Evolutionary conservation across 768 basidiomycete genomes (phyloP).

Genomic region (Trametes elegans): DNA sequence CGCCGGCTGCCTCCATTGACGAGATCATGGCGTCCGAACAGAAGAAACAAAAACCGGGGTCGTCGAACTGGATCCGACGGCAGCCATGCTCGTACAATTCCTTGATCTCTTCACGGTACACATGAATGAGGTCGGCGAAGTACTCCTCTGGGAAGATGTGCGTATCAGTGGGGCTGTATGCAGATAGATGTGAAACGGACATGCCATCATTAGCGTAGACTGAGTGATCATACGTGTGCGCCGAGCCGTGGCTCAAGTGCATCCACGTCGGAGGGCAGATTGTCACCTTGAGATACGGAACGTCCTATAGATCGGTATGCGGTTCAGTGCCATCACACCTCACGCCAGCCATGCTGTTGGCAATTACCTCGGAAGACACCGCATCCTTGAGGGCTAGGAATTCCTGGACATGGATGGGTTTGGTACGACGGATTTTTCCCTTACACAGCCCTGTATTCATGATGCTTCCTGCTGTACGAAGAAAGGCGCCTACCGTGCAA

Average conservation of each 20-base stretch:
- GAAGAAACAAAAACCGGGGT: constrained; percentile 54
- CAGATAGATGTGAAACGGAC: constrained; percentile 10
- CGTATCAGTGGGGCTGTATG: neutral
- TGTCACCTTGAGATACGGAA: constrained; percentile 65
- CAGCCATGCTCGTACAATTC: constrained; percentile 44
- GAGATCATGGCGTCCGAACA: constrained; percentile 53
- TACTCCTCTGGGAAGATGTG: constrained; percentile 33
- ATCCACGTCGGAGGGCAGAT: constrained; percentile 70
- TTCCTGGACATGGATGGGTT: constrained; percentile 57
- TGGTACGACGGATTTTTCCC: constrained; percentile 60
- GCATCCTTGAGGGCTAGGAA: constrained; percentile 58
- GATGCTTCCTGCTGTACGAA: neutral
- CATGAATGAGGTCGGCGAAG: constrained; percentile 46
- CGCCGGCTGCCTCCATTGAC: constrained; percentile 55
- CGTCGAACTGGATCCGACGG: constrained; percentile 44
- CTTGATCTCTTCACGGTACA: constrained; percentile 44
- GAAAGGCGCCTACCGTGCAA: constrained; percentile 19
- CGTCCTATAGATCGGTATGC: constrained; percentile 55
- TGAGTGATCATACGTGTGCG: constrained; percentile 52
- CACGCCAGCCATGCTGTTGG: too few species aligned
- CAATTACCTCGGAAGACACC: constrained; percentile 50
- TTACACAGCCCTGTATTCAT: constrained; percentile 29
- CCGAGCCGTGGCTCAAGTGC: constrained; percentile 61
- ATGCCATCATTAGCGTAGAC: constrained; percentile 60
- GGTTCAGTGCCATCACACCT: too few species aligned